Evolutionary conservation across 1,139 yeast species (phyloP).

Genomic region (Ogataea hybrid): DNA sequence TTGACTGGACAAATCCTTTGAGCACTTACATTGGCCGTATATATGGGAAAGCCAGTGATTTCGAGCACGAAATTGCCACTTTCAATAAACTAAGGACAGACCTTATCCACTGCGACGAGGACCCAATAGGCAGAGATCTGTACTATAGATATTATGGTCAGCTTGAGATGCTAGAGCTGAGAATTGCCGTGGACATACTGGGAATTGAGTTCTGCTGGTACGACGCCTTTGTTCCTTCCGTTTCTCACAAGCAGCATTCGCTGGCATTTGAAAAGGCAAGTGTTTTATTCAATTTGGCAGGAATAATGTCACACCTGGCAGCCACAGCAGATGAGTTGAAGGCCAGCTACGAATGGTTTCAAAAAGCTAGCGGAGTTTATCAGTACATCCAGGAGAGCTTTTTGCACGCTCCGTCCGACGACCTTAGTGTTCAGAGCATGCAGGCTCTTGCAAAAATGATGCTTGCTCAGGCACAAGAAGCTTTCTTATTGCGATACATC

Average conservation of each 20-base stretch:
- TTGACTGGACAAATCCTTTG: constrained; percentile 69
- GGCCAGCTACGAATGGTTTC: constrained; percentile 58
- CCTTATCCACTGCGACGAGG: constrained; percentile 55
- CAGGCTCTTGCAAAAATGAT: constrained; percentile 61
- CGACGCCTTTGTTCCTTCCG: constrained; percentile 61
- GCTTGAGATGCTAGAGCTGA: constrained; percentile 71
- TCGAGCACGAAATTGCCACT: constrained; percentile 51
- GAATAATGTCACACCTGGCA: constrained; percentile 49
- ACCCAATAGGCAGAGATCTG: constrained; percentile 49
- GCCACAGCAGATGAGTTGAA: constrained; percentile 51
- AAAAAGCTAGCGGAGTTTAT: constrained; percentile 79
- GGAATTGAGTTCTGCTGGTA: constrained; percentile 74
- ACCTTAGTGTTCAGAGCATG: constrained; percentile 68
- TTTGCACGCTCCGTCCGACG: constrained; percentile 85
- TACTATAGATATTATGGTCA: constrained; percentile 77
- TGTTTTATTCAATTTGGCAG: constrained; percentile 71
- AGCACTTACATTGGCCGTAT: constrained; percentile 55
- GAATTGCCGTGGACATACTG: constrained; percentile 63
- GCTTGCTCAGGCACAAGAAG: constrained; percentile 89
- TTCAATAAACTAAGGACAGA: constrained; percentile 65
- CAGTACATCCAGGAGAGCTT: constrained; percentile 76
- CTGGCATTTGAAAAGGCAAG: constrained; percentile 91
- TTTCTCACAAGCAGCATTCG: constrained; percentile 57
- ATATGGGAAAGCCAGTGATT: constrained; percentile 63
- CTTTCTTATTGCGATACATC: constrained; percentile 65